phyloP scores from a whole-genome alignment of 2,329 filamentous ascomycete species.

The Neopestalotiopsis rosae region DNA sequence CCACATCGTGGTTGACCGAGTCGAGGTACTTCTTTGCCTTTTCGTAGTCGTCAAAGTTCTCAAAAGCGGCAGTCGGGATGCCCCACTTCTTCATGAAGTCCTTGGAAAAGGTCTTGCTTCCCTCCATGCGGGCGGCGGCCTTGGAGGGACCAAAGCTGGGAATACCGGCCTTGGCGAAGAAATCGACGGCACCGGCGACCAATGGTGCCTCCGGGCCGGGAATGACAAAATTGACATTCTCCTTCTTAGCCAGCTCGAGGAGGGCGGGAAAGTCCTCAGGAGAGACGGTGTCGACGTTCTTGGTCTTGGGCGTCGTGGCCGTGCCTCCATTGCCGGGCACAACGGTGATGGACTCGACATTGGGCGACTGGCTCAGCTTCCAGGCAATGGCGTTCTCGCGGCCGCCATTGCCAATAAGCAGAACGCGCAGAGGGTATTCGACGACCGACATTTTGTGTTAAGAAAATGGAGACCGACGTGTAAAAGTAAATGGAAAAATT shows the following conservation, averaged over 20 bases:
- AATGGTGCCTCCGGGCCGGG: conserved; percentile 94
- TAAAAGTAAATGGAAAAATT: not conserved
- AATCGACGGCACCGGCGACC: conserved; percentile 85
- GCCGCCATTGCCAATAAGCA: conserved; percentile 92
- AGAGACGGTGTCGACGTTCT: conserved; percentile 73
- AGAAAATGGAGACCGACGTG: conserved; percentile 15
- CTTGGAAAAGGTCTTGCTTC: conserved; percentile 96
- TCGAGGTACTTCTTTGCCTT: conserved; percentile 78
- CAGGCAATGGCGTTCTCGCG: conserved; percentile 94
- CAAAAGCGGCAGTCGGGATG: conserved; percentile 90
- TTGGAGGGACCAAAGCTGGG: conserved; percentile 85
- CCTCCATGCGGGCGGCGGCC: conserved; percentile 87
- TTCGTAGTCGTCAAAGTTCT: conserved; percentile 83
- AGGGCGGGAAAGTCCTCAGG: conserved; percentile 80
- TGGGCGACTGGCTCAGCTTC: conserved; percentile 85
- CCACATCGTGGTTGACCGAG: conserved; percentile 72
- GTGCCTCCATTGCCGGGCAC: conserved; percentile 90
- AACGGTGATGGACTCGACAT: conserved; percentile 75
- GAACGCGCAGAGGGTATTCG: conserved; percentile 62
- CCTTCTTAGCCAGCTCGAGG: conserved; percentile 74
- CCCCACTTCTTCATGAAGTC: conserved; percentile 93
- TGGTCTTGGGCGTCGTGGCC: conserved; percentile 69
- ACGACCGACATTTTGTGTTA: conserved; percentile 22
- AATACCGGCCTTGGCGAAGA: conserved; percentile 74
- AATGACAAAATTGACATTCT: conserved; percentile 81